Evolutionary conservation across 495 filamentous ascomycete genomes (phyloP).

Genomic region (Chaetomidium leptoderma): DNA sequence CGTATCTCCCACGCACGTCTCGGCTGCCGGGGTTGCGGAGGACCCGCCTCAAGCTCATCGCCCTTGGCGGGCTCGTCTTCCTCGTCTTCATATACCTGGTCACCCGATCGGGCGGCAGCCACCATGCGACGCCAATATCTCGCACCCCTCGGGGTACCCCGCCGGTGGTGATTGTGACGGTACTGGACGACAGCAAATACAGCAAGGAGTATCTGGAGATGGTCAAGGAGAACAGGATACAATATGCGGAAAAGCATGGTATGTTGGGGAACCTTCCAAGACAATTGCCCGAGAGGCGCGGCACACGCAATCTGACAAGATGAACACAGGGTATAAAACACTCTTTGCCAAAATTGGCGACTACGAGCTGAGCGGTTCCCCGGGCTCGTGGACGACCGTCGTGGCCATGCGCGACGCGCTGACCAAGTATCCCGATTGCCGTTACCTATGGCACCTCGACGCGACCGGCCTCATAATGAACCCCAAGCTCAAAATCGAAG

Average conservation of each 20-base stretch:
- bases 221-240: conserved; percentile 74
- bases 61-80: conserved; percentile 52
- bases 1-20: conserved; percentile 54
- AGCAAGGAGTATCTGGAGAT: conserved; percentile 60
- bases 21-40: conserved; percentile 59
- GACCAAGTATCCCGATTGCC: conserved; percentile 64
- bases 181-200: conserved; percentile 63
- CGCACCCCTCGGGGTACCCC: conserved; percentile 58
- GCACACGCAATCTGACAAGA: background rate
- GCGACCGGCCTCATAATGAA: conserved; percentile 87
- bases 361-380: conserved; percentile 67
- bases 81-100: conserved; percentile 61
- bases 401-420: conserved; percentile 90
- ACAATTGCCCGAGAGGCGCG: background rate
- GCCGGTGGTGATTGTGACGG: conserved; percentile 80
- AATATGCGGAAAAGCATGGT: conserved; percentile 90
- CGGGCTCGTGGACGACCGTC: conserved; percentile 69
- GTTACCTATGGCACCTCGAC: conserved; percentile 82
- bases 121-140: conserved; percentile 20
- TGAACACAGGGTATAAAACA: conserved; percentile 68
- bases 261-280: conserved; percentile 16
- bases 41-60: conserved; percentile 61
- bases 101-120: conserved; percentile 38
- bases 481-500: conserved; percentile 59
- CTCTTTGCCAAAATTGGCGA: conserved; percentile 73